Evolutionary conservation across 2,329 filamentous ascomycete genomes (phyloP).

Genomic region (Aspergillus sergii): DNA sequence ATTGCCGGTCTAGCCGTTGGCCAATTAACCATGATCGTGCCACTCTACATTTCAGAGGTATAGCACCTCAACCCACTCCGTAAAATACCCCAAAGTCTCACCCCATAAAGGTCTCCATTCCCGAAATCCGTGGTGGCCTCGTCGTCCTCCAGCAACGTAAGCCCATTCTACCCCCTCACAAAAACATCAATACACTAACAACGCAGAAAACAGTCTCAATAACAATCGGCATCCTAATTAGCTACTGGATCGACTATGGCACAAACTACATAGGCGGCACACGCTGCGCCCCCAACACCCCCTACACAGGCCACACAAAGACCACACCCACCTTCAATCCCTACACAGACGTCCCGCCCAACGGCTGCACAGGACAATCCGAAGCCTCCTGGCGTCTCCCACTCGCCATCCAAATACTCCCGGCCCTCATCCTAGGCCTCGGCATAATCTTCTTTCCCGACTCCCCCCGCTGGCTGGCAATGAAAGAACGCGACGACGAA

Average conservation of each 20-base stretch:
- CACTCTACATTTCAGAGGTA: slow-evolving; percentile 57
- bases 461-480: slow-evolving; percentile 58
- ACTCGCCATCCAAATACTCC: slow-evolving; percentile 50
- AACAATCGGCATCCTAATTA: slow-evolving; percentile 41
- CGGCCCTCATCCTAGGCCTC: slow-evolving; percentile 40
- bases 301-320: slow-evolving; percentile 49
- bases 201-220: slow-evolving; percentile 47
- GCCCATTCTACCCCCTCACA: slow-evolving; percentile 4
- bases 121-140: slow-evolving; percentile 41
- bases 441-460: slow-evolving; percentile 56
- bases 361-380: slow-evolving; percentile 52
- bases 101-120: slow-evolving; percentile 45
- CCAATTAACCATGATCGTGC: slow-evolving; percentile 50
- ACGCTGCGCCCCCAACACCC: slow-evolving; percentile 52
- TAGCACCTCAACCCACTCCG: slow-evolving; percentile 12
- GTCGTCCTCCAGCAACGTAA: slow-evolving; percentile 43
- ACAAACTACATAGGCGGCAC: slow-evolving; percentile 48
- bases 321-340: slow-evolving; percentile 42
- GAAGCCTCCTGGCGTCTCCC: slow-evolving; percentile 53
- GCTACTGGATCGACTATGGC: slow-evolving; percentile 48
- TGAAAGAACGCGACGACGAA: slow-evolving; percentile 53
- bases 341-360: slow-evolving; percentile 47
- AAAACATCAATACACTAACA: neutral
- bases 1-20: slow-evolving; percentile 50
- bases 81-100: neutral